Conservation (phyloP, 257 asterid species). For the Capsicum baccatum region DNA sequence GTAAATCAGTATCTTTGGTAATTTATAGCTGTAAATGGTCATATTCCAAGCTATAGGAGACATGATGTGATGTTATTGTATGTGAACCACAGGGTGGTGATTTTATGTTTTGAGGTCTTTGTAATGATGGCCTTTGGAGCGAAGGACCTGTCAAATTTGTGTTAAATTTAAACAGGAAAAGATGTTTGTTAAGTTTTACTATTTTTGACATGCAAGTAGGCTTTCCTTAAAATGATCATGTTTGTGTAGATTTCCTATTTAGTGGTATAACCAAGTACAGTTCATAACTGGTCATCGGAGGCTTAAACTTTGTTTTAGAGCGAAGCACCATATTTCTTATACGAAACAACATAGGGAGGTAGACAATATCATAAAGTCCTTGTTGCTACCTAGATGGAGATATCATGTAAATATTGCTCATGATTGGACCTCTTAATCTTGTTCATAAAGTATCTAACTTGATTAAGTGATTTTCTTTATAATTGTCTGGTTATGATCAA, state of each 20-base stretch:
- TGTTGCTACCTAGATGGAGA: not conserved
- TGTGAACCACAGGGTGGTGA: not conserved
- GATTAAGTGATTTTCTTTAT: not conserved
- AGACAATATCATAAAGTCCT: not conserved
- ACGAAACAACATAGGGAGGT: not conserved
- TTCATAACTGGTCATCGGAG: not conserved
- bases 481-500: not conserved
- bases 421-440: not conserved
- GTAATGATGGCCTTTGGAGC: conserved; percentile 1
- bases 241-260: conserved; percentile 20
- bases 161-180: conserved; percentile 14
- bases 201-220: not conserved
- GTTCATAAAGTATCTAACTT: not conserved
- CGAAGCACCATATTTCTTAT: conserved; percentile 5
- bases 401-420: not conserved
- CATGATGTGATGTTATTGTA: not conserved
- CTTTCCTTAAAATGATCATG: conserved; percentile 2
- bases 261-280: not conserved
- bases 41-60: not conserved
- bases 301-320: not conserved
- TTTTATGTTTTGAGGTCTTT: conserved; percentile 10
- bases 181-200: not conserved
- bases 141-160: not conserved
- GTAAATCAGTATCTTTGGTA: conserved; percentile 47
- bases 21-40: conserved; percentile 17